Evolutionary conservation across 2,329 filamentous ascomycete genomes (phyloP).

Genomic region (Trichoderma atroviride): DNA sequence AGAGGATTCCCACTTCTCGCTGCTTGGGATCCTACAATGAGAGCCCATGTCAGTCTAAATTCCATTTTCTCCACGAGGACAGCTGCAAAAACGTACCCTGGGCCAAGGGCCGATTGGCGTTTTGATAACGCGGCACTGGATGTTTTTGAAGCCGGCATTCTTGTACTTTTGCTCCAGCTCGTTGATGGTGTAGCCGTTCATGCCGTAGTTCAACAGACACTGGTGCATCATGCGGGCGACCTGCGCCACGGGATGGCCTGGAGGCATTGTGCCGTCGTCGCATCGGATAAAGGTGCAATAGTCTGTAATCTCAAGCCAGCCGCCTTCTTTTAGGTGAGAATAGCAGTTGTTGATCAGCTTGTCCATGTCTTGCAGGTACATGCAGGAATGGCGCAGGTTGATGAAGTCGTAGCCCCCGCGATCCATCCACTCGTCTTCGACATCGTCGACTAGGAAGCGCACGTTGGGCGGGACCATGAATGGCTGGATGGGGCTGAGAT

Average conservation of each 20-base stretch:
- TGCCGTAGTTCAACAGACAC: slow-evolving; percentile 29
- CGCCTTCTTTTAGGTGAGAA: slow-evolving; percentile 44
- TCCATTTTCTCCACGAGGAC: not conserved
- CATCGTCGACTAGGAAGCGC: slow-evolving; percentile 43
- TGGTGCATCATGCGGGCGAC: slow-evolving; percentile 27
- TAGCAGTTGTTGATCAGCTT: slow-evolving; percentile 30
- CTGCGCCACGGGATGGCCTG: slow-evolving; percentile 27
- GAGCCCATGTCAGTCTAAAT: not conserved
- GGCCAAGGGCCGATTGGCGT: slow-evolving; percentile 46
- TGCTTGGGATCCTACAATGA: slow-evolving; percentile 30
- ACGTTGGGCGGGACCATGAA: slow-evolving; percentile 46
- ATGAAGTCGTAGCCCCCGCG: slow-evolving; percentile 36
- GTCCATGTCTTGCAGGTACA: slow-evolving; percentile 29
- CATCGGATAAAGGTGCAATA: slow-evolving; percentile 39
- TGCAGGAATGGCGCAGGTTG: slow-evolving; percentile 36
- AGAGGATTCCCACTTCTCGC: slow-evolving; percentile 44
- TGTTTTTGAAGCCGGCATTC: slow-evolving; percentile 31
- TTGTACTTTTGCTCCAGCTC: slow-evolving; percentile 27
- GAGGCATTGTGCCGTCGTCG: slow-evolving; percentile 40
- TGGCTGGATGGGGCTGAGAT: slow-evolving; percentile 46
- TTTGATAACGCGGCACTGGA: slow-evolving; percentile 41
- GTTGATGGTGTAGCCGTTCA: slow-evolving; percentile 29
- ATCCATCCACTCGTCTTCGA: slow-evolving; percentile 39
- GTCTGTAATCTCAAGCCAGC: slow-evolving; percentile 49
- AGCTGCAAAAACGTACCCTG: slow-evolving; percentile 23